Evolutionary conservation across 164 flowering plant genomes (phyloP), one percentile per base, ranked within the genome.

Genomic region (Cinnamomum micranthum): DNA sequence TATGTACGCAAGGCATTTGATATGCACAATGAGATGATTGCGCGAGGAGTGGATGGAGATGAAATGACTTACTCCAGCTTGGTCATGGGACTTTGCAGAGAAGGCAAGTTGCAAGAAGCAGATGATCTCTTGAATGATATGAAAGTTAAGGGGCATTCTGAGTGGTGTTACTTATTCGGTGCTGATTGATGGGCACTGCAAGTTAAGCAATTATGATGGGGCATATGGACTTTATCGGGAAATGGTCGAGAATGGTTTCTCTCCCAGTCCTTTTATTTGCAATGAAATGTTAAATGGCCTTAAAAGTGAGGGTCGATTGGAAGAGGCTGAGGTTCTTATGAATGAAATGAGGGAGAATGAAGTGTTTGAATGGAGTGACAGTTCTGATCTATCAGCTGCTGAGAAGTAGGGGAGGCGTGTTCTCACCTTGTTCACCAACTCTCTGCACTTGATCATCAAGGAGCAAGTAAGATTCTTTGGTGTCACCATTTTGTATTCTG

Each of bases 161-260:
- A 84, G 83, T 73, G 84, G 81, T 31, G 88, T 86, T 68, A 89
- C 89, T 47, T 93, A 87, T 50, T 78, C 23, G 63, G 78, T 80
- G 14, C 75, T 93, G 72, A 67, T 91, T 66, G 83, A 83, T 74
- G 90, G 90, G 25, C 78, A 81, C 71, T 89, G 90, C 78, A 82
- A 86, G 71, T 62, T 79, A 4, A 84, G 78, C 27, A 85, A 90
- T 74, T 86, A 82, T 59, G 10, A 10, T 31, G 88, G 86, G 24
- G 94, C 93, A 15, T 89, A 88, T 79, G 31, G 7, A 70, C 87
- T 90, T 87, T 90, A 81, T 64, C 79, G 80, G 72, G 94, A 91
- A 77, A 91, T 91, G 94, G 64, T 75, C 58, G 88, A 79, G 47
- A 80, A 77, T 47, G 87, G 88, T 59, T 85, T 87, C 76, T 67